phyloP scores from a whole-genome alignment of 2,329 filamentous ascomycete species.

The Fusarium euwallaceae region DNA sequence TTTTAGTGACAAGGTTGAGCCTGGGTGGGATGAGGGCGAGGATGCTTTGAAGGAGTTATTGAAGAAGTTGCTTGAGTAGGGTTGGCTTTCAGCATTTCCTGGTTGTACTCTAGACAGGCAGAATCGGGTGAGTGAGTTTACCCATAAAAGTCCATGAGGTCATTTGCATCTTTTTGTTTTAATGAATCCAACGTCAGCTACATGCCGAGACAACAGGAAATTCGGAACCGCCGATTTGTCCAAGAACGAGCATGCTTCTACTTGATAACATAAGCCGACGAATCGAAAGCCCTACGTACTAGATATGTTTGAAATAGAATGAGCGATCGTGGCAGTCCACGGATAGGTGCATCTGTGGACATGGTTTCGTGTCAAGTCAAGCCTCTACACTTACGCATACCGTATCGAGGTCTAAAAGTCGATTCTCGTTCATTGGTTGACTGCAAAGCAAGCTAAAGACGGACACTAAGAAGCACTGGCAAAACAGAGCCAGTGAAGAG shows the following conservation, averaged over 20 bases:
- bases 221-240: neutral
- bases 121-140: neutral
- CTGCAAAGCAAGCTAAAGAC: too few species aligned
- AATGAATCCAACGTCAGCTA: neutral
- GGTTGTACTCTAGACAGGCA: neutral
- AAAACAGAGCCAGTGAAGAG: too few species aligned
- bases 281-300: neutral
- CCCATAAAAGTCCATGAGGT: neutral
- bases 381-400: too few species aligned
- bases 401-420: too few species aligned
- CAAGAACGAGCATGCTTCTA: neutral
- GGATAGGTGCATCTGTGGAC: neutral
- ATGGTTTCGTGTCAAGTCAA: neutral
- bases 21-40: neutral
- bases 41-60: neutral
- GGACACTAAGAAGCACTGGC: too few species aligned
- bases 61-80: neutral
- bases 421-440: too few species aligned
- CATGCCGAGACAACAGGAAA: neutral
- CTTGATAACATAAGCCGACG: neutral
- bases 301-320: neutral
- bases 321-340: neutral
- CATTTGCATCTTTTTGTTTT: neutral
- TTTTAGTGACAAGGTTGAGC: constrained; percentile 12
- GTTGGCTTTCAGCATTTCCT: neutral